Percentiles rank a stretch among this genome's conserved stretches.
These are phyloP conservation scores for Xylaria polymorpha DNA, from an alignment of 2,329 filamentous ascomycete genomes.

Conservation along the genomic window DNA sequence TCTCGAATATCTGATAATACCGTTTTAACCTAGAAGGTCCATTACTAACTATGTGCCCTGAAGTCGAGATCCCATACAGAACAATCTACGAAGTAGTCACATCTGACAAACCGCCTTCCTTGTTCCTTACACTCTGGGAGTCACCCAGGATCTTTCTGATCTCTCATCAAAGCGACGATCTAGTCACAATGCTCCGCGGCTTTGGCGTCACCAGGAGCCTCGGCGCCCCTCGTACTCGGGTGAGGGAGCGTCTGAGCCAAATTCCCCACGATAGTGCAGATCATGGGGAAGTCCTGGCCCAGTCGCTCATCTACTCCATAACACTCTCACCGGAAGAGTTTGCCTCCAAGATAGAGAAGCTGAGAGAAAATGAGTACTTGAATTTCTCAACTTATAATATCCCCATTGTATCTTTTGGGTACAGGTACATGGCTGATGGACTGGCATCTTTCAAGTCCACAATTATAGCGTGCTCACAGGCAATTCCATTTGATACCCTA, in stretches of 20 bases:
- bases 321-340: slow-evolving; percentile 46
- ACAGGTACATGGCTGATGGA: slow-evolving; percentile 40
- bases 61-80: slow-evolving; percentile 62
- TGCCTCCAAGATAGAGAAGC: slow-evolving; percentile 44
- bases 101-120: slow-evolving; percentile 50
- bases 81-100: slow-evolving; percentile 60
- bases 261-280: slow-evolving; percentile 44
- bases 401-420: slow-evolving; percentile 28
- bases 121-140: slow-evolving; percentile 64
- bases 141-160: slow-evolving; percentile 61
- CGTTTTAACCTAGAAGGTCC: background rate
- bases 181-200: slow-evolving; percentile 29
- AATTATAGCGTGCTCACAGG: slow-evolving; percentile 45
- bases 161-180: slow-evolving; percentile 8
- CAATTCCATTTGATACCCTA: slow-evolving; percentile 64
- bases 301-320: slow-evolving; percentile 60
- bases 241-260: slow-evolving; percentile 48
- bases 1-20: background rate
- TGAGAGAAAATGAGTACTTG: slow-evolving; percentile 47
- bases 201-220: slow-evolving; percentile 36
- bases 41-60: slow-evolving; percentile 13
- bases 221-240: slow-evolving; percentile 22
- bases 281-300: slow-evolving; percentile 53
- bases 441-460: slow-evolving; percentile 51
- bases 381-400: slow-evolving; percentile 44